phyloP scores from a whole-genome alignment of 2,329 filamentous ascomycete species.

The Phialocephala subalpina region DNA sequence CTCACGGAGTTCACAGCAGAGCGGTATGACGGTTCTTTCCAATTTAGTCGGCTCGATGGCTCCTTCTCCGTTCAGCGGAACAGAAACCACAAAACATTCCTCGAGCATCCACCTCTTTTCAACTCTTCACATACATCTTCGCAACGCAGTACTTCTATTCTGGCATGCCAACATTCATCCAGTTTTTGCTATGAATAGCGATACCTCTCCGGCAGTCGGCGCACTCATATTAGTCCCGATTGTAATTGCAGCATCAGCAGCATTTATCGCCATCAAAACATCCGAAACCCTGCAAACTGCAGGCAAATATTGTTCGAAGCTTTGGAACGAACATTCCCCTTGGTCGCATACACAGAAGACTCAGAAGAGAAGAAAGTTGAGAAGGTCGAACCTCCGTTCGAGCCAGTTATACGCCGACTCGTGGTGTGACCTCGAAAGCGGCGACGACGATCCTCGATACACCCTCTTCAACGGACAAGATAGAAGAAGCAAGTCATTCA shows the following conservation, averaged over 20 bases:
- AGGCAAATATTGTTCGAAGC: conserved; percentile 30
- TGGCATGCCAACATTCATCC: conserved; percentile 31
- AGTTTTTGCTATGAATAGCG: conserved; percentile 47
- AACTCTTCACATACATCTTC: conserved; percentile 9
- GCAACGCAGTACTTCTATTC: conserved; percentile 24
- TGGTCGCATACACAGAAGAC: conserved; percentile 44
- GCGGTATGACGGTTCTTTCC: background rate
- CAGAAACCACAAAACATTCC: background rate
- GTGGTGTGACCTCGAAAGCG: conserved; percentile 47
- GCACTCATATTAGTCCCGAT: conserved; percentile 56
- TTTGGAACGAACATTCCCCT: conserved; percentile 31
- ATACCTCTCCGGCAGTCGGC: conserved; percentile 50
- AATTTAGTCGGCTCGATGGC: background rate
- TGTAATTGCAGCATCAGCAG: conserved; percentile 46
- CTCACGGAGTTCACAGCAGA: background rate
- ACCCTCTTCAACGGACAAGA: conserved; percentile 38
- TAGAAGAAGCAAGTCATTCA: conserved; percentile 9
- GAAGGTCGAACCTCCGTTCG: conserved; percentile 45
- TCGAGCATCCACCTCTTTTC: background rate
- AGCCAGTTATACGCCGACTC: conserved; percentile 46
- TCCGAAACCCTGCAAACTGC: conserved; percentile 36
- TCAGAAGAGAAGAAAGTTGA: conserved; percentile 38
- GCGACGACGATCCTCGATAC: conserved; percentile 39
- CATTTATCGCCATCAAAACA: conserved; percentile 43
- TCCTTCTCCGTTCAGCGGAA: conserved; percentile 1